phyloP scores from a whole-genome alignment of 768 basidiomycete genomes.

The Serendipita sp. region DNA sequence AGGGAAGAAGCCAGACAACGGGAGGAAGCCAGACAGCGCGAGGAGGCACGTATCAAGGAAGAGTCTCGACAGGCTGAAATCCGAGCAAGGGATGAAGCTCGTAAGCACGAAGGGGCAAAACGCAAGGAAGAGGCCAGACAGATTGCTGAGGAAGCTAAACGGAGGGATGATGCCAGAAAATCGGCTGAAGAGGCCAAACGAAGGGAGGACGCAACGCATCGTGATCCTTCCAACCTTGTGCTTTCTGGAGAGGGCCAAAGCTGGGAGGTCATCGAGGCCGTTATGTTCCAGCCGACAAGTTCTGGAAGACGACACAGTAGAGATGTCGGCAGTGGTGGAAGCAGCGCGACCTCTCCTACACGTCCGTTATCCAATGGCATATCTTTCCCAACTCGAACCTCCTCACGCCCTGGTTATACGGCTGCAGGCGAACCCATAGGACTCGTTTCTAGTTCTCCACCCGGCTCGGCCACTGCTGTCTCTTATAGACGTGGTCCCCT shows the following conservation, averaged over 20 bases:
- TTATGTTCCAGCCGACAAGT: not conserved
- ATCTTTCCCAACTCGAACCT: not conserved
- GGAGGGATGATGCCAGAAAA: not conserved
- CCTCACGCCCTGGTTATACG: not conserved
- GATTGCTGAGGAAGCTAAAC: not conserved
- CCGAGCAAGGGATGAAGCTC: not conserved
- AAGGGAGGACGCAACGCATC: not conserved
- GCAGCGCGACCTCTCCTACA: not conserved
- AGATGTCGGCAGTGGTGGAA: not conserved
- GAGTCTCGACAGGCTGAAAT: not conserved
- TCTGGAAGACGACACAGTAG: not conserved
- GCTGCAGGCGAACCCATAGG: not conserved
- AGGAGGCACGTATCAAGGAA: not conserved
- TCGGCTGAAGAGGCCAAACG: not conserved
- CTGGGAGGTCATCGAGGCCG: slow-evolving; percentile 2
- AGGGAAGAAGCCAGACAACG: not conserved
- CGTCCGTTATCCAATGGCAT: not conserved
- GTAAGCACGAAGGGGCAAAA: not conserved
- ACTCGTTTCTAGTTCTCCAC: not conserved
- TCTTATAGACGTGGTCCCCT: not conserved
- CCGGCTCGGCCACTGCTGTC: not conserved
- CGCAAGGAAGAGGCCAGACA: not conserved
- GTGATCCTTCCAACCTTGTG: not conserved
- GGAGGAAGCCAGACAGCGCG: not conserved
- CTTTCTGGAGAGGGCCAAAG: not conserved